Evolutionary conservation across 768 basidiomycete species (phyloP), one percentile per base, ranked within the genome.

Genomic region (Fistulinella prunicolor): DNA sequence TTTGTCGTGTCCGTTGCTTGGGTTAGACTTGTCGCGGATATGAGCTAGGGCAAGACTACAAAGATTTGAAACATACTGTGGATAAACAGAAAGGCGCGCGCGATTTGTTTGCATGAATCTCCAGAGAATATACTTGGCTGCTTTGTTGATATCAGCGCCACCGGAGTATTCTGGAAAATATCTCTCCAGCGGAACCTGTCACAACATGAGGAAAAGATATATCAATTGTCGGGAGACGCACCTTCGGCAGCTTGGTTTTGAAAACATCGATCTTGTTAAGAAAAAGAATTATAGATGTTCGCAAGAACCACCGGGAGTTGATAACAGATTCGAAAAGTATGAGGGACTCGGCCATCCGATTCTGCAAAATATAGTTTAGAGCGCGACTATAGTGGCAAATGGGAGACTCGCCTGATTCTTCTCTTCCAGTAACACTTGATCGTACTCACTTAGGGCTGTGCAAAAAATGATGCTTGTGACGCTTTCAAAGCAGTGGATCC

Each of bases 121-220:
- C 94, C 92, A 96, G 30, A 97, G 72, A 44, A 97, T 93, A 55
- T 91, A 95, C 58, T 94, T 93, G 0, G 93, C 91, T 2, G 91
- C 92, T 66, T 94, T 94, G 72, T 92, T 94, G 66, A 94, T 89
- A 59, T 94, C 89, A 4, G 83, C 67, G 4, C 91, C 91, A 26
- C 90, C 90, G 1, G 88, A 87, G 65, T 94, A 94, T 60, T 94
- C 92, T 4, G 89, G 82, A 66, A 93, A 94, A 64, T 86, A 86
- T 36, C 73, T 71, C 51, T 87, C 85, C n/a, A 91, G 67, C 4
- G 86, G 86, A 0, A 86, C 79, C 83, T 85, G 57, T 14, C 12
- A 1, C 7, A 1, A 6, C 4, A 21, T 39, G 19, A 59, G 44
- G 9, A 26, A 17, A 28, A 1, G 16, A 6, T 6, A 26, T 1